phyloP scores from a whole-genome alignment of 2,329 filamentous ascomycete species.

The Phialocephala sp. region DNA sequence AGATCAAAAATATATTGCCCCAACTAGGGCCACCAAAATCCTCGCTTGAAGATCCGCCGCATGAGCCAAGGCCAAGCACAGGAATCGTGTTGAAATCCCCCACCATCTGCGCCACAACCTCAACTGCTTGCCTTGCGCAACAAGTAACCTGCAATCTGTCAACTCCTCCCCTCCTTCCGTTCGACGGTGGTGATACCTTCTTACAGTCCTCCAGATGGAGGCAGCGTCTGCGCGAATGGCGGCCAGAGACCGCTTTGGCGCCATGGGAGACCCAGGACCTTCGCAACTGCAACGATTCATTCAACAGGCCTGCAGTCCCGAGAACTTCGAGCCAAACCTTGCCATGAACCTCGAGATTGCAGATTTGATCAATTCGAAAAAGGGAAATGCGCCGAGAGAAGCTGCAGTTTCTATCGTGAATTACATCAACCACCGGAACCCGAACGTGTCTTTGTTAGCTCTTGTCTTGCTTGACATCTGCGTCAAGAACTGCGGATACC shows the following conservation, averaged over 20 bases:
- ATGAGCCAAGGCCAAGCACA: slow-evolving; percentile 15
- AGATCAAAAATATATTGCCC: slow-evolving; percentile 5
- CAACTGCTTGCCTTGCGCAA: slow-evolving; percentile 27
- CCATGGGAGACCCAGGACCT: slow-evolving; percentile 76
- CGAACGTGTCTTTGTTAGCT: slow-evolving; percentile 90
- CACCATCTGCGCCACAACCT: slow-evolving; percentile 29
- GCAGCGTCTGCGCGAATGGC: slow-evolving; percentile 95
- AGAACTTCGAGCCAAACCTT: slow-evolving; percentile 98
- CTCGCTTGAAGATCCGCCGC: slow-evolving; percentile 16
- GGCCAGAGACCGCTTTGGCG: slow-evolving; percentile 90
- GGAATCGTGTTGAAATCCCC: slow-evolving; percentile 23
- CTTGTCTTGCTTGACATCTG: slow-evolving; percentile 95
- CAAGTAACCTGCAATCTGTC: slow-evolving; percentile 17
- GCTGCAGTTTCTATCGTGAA: slow-evolving; percentile 91
- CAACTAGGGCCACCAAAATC: slow-evolving; percentile 8
- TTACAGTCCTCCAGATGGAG: slow-evolving; percentile 68
- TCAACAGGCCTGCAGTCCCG: slow-evolving; percentile 92
- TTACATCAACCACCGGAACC: slow-evolving; percentile 96
- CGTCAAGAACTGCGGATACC: slow-evolving; percentile 99
- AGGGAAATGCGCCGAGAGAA: slow-evolving; percentile 93
- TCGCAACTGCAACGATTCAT: slow-evolving; percentile 95
- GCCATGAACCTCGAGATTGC: slow-evolving; percentile 95
- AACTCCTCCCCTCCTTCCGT: slow-evolving; percentile 8
- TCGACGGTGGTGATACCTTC: slow-evolving; percentile 31
- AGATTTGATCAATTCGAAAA: slow-evolving; percentile 96